Evolutionary conservation across 2,329 filamentous ascomycete genomes (phyloP).

Genomic region (Nectriaceae sp.): DNA sequence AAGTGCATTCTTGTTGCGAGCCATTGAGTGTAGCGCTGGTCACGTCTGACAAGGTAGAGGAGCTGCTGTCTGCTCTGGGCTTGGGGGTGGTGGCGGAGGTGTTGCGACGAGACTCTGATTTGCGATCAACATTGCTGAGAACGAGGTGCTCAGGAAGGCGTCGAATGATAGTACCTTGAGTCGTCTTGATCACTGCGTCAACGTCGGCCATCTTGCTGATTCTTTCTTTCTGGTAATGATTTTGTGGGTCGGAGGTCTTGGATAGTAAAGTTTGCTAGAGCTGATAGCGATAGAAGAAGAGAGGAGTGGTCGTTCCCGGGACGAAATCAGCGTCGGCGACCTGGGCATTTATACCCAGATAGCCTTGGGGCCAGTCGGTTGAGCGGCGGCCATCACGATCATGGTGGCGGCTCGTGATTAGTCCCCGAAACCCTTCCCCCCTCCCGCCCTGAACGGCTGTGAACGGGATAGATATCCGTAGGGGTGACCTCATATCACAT

Average conservation of each 20-base stretch:
- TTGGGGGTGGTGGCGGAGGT: neutral
- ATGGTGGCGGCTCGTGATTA: neutral
- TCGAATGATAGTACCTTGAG: constrained; percentile 1
- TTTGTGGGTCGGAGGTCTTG: neutral
- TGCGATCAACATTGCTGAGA: neutral
- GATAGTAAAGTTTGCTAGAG: neutral
- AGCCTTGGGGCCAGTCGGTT: too few species aligned
- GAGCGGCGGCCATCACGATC: neutral
- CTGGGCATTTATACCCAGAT: neutral
- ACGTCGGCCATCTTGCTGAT: constrained; percentile 12
- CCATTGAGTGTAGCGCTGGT: too few species aligned
- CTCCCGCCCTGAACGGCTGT: neutral
- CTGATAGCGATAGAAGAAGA: neutral
- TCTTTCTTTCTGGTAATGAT: too few species aligned
- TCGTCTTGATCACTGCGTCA: constrained; percentile 6
- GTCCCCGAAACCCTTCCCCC: neutral
- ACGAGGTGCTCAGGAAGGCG: too few species aligned
- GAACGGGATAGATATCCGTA: neutral
- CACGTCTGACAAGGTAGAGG: neutral
- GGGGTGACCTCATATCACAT: neutral
- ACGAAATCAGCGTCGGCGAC: neutral
- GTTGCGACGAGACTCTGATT: too few species aligned
- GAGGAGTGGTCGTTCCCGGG: neutral
- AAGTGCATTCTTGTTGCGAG: too few species aligned
- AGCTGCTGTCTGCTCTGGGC: constrained; percentile 1